A percentile compares a stretch with the other conserved stretches of the same genome.
phyloP scores from a whole-genome alignment of 1,139 yeast species.

The Candida freyschussii region DNA sequence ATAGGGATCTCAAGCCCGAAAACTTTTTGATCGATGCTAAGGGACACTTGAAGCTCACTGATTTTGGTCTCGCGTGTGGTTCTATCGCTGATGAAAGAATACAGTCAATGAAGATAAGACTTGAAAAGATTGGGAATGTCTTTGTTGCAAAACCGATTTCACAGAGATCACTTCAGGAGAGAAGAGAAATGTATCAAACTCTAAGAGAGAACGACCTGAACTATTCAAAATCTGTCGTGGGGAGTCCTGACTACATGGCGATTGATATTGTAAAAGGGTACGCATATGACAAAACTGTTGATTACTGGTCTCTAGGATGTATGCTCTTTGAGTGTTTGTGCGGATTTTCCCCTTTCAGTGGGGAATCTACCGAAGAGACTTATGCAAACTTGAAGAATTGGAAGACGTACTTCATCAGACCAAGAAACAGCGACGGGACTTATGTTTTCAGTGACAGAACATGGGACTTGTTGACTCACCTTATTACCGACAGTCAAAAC shows the following conservation, averaged over 20 bases:
- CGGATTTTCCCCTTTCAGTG: conserved; percentile 97
- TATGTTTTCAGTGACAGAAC: conserved; percentile 94
- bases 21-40: conserved; percentile 89
- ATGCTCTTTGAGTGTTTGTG: conserved; percentile 88
- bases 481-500: conserved; percentile 74
- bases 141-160: conserved; percentile 47
- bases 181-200: conserved; percentile 79
- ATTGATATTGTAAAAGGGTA: conserved; percentile 85
- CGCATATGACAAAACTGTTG: conserved; percentile 91
- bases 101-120: conserved; percentile 83
- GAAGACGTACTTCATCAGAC: conserved; percentile 84
- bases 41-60: conserved; percentile 96
- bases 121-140: conserved; percentile 74
- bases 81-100: conserved; percentile 90
- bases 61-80: conserved; percentile 97
- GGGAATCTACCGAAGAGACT: conserved; percentile 89
- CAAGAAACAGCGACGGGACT: conserved; percentile 87
- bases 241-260: conserved; percentile 99
- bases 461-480: conserved; percentile 78
- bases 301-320: conserved; percentile 98
- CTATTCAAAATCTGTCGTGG: conserved; percentile 92
- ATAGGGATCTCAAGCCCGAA: conserved; percentile 96
- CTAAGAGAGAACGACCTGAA: conserved; percentile 62
- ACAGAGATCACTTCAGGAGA: conserved; percentile 74
- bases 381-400: conserved; percentile 91